Evolutionary conservation across 2,329 filamentous ascomycete species (phyloP).

Genomic region (Trichophyton simii): DNA sequence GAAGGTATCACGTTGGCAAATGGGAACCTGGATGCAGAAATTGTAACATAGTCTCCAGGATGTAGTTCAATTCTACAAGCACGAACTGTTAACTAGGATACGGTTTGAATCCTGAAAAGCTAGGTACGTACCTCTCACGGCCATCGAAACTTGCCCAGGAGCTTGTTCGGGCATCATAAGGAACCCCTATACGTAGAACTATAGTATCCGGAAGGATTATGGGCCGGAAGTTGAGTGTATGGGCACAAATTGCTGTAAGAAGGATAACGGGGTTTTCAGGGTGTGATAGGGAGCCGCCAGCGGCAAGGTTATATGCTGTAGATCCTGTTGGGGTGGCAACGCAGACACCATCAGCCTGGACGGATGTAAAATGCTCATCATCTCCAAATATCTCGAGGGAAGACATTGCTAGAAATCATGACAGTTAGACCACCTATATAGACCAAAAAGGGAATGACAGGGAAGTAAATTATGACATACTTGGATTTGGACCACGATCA

Average conservation of each 20-base stretch:
- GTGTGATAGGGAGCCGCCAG: conserved; percentile 85
- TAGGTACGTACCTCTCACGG: conserved; percentile 51
- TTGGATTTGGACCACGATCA: conserved; percentile 84
- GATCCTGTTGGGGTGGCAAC: conserved; percentile 88
- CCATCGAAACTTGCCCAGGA: conserved; percentile 99
- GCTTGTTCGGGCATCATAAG: conserved; percentile 75
- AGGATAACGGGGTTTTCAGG: conserved; percentile 79
- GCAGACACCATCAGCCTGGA: conserved; percentile 88
- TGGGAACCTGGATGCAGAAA: conserved; percentile 40
- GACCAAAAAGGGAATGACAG: neutral
- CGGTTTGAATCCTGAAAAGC: neutral
- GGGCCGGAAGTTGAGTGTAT: conserved; percentile 82
- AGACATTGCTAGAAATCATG: conserved; percentile 57
- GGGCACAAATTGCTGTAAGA: conserved; percentile 85
- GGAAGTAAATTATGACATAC: conserved; percentile 39
- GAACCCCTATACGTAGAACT: conserved; percentile 83
- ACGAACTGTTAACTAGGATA: neutral
- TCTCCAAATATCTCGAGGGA: conserved; percentile 85
- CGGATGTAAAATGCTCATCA: conserved; percentile 79
- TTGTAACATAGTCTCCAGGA: conserved; percentile 41
- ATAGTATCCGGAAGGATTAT: conserved; percentile 94
- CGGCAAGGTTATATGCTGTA: conserved; percentile 89
- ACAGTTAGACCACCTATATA: neutral
- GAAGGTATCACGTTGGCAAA: conserved; percentile 39
- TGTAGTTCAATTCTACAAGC: conserved; percentile 32